phyloP scores from a whole-genome alignment of 441 rosid genomes.

The Iberis amara region DNA sequence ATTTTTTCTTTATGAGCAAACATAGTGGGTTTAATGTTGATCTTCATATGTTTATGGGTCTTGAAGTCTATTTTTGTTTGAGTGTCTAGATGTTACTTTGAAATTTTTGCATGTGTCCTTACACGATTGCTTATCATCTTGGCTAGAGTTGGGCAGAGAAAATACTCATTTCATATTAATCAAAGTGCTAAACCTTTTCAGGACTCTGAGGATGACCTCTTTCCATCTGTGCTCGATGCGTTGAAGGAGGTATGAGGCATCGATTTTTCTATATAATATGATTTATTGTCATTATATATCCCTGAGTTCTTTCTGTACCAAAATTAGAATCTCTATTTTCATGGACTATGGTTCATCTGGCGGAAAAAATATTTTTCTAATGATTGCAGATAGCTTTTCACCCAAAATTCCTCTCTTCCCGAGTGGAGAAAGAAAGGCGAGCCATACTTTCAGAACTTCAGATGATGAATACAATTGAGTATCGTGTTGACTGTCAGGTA shows the following conservation, averaged over 20 bases:
- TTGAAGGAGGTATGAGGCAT: slow-evolving; percentile 72
- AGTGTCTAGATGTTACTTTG: slow-evolving; percentile 12
- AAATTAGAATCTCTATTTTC: slow-evolving; percentile 3
- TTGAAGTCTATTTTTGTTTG: slow-evolving; percentile 14
- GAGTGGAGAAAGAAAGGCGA: slow-evolving; percentile 96
- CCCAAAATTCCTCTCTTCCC: slow-evolving; percentile 88
- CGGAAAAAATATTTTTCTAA: slow-evolving; percentile 15
- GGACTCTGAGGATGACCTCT: slow-evolving; percentile 79
- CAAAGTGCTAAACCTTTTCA: slow-evolving; percentile 38
- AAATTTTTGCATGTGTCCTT: slow-evolving; percentile 15
- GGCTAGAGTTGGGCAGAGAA: background rate
- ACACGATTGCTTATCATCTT: slow-evolving; percentile 18
- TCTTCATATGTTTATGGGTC: slow-evolving; percentile 15
- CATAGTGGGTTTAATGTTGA: slow-evolving; percentile 8
- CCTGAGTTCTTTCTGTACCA: slow-evolving; percentile 6
- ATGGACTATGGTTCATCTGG: slow-evolving; percentile 9
- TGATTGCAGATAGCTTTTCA: slow-evolving; percentile 82
- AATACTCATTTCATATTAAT: slow-evolving; percentile 26
- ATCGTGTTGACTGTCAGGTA: slow-evolving; percentile 99
- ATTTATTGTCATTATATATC: slow-evolving; percentile 12
- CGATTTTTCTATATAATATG: slow-evolving; percentile 15
- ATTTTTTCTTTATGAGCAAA: slow-evolving; percentile 3
- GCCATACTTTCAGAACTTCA: slow-evolving; percentile 99
- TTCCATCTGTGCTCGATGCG: slow-evolving; percentile 85
- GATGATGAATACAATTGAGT: slow-evolving; percentile 99